Evolutionary conservation across 352 stramenopile species (phyloP).

Genomic region (Globisporangium sylvaticum): DNA sequence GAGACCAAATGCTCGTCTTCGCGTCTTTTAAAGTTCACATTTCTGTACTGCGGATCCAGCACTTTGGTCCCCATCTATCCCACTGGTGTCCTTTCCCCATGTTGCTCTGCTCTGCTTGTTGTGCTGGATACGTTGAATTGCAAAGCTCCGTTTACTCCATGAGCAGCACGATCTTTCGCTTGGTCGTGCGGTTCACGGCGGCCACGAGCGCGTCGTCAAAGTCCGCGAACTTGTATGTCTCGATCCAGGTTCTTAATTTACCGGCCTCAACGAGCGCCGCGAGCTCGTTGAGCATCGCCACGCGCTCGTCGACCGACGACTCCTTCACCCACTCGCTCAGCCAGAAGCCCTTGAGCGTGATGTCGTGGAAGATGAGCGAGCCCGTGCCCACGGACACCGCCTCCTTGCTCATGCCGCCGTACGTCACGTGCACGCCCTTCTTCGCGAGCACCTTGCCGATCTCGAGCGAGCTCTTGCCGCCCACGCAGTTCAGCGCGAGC

Average conservation of each 20-base stretch:
- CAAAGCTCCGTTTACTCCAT: slow-evolving; percentile 53
- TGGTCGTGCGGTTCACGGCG: slow-evolving; percentile 74
- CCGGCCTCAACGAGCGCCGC: slow-evolving; percentile 57
- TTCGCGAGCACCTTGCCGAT: slow-evolving; percentile 68
- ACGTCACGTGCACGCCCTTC: slow-evolving; percentile 78
- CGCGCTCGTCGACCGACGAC: slow-evolving; percentile 52
- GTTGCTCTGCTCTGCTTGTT: neutral
- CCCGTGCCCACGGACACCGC: slow-evolving; percentile 58
- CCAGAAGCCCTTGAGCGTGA: slow-evolving; percentile 86
- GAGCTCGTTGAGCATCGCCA: slow-evolving; percentile 66
- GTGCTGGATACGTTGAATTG: neutral
- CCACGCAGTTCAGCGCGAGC: slow-evolving; percentile 81
- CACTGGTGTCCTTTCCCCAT: neutral
- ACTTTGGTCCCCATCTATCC: neutral
- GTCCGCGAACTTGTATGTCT: slow-evolving; percentile 84
- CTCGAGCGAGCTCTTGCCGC: slow-evolving; percentile 63
- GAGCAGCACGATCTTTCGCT: slow-evolving; percentile 80
- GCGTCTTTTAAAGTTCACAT: neutral
- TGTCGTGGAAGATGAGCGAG: slow-evolving; percentile 85
- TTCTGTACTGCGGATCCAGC: neutral
- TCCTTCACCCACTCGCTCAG: slow-evolving; percentile 82
- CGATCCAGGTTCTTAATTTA: slow-evolving; percentile 81
- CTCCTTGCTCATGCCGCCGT: slow-evolving; percentile 79
- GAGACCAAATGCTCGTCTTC: neutral
- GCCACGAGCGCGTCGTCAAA: slow-evolving; percentile 74